Evolutionary conservation across 495 filamentous ascomycete genomes (phyloP), one percentile per base, ranked within the genome.

Genomic region (Podospora appendiculata): DNA sequence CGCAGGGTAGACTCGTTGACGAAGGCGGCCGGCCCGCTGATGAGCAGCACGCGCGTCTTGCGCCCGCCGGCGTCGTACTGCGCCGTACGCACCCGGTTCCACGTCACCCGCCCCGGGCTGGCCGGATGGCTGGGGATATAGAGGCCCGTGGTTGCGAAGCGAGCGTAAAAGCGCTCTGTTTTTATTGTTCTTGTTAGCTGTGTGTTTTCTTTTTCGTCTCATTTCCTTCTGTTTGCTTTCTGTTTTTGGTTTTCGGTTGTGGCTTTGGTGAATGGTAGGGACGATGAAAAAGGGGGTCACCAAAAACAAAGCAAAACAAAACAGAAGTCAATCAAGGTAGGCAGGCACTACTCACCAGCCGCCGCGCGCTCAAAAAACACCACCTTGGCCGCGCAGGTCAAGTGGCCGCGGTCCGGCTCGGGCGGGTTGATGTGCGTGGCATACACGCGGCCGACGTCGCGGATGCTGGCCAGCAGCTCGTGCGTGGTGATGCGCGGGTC

Each of bases 371-470:
- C 61, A 38, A 76, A 76, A 53, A 76, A 76, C 2, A 69, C 61
- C 1, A 76, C 51, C 48, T 70, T 72, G 0, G 71, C 71, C 0
- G 73, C 70, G 4, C 60, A 57, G 4, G 59, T 58, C 0, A 34
- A 32, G 41, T 71, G 58, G 0, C 49, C 51, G 9, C 45, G 38
- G 6, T 47, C 43, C 9, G 47, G 41, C 8, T 55, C 53, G 0
- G 71, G 68, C 2, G 58, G 58, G 47, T 70, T 73, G 51, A 76
- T 70, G 42, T 69, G 67, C 0, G 63, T 55, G 13, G 70, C 67
- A 35, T 55, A 74, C 2, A 74, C 52, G 40, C 72, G 68, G 4
- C 73, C 71, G 1, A 61, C 55, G 45, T 55, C 43, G 0, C 60
- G 55, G 38, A 73, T 64, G 10, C 59, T 32, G 1, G 52, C 46